Conservation (phyloP, 345 rosid species). For the Euphorbia peplus region DNA sequence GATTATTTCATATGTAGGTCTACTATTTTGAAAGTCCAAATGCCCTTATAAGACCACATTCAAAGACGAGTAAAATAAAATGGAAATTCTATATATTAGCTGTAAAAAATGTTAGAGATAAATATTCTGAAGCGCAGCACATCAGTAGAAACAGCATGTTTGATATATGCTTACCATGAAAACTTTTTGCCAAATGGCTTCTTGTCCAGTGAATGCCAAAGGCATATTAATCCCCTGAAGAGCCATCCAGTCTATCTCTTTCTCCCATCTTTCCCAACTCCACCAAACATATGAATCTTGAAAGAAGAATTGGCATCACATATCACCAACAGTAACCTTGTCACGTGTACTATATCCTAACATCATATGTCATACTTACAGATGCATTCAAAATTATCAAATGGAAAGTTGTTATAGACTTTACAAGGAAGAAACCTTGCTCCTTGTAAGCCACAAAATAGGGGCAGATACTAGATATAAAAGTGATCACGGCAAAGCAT, state of each 20-base stretch:
- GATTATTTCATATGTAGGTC: background rate
- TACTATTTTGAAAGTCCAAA: background rate
- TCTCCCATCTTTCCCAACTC: conserved; percentile 94
- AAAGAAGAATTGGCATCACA: conserved; percentile 19
- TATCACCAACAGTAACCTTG: conserved; percentile 1
- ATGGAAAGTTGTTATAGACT: background rate
- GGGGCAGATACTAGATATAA: background rate
- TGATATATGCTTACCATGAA: conserved; percentile 51
- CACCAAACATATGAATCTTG: conserved; percentile 95
- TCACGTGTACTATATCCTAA: background rate
- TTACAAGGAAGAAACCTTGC: background rate
- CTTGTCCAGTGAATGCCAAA: conserved; percentile 92
- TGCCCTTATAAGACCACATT: background rate
- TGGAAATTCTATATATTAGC: background rate
- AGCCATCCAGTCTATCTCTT: conserved; percentile 99
- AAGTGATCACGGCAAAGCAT: background rate
- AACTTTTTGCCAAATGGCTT: conserved; percentile 90
- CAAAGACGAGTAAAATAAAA: background rate
- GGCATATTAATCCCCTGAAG: conserved; percentile 95
- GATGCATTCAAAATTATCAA: background rate
- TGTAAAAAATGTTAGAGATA: background rate
- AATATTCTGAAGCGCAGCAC: background rate
- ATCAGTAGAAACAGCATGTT: background rate
- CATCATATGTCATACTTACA: background rate
- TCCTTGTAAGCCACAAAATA: background rate